Base-by-base conservation (phyloP, 495 filamentous ascomycete genomes). In the Cairneyella variabilis region DNA sequence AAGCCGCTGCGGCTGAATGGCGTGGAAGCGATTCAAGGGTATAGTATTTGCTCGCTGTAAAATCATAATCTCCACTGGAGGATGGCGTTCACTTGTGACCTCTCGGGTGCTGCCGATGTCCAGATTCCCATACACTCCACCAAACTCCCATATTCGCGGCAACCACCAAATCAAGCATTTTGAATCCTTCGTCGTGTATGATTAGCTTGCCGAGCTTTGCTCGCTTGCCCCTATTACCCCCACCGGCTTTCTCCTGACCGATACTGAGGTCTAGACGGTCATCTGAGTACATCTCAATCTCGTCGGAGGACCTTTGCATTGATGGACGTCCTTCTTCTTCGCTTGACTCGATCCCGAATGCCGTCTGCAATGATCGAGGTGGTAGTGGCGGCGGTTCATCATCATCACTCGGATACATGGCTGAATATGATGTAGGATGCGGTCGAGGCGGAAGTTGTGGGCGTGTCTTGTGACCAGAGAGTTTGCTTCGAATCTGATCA, bases 171-270 rank as follows among this genome's bases (percentile, higher is more conserved):
- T 98, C 93, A 59, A 96, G 63, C 93, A 98, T 97, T 70, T 95
- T 95, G 50, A 96, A 71, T 0, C 93, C 93, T 59, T 95, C 92
- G 57, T 92, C 84, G 57, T 91, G 84, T 21, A 97, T 79, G 28
- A 98, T 87, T 50, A 97, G 65, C 69, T 97, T 98, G 1, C 92
- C 92, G 62, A 98, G 73, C 69, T 97, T 97, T 0, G 88, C 92
- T 56, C 89, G 82, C 63, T 86, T 91, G 1, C 90, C 90, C 39
- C 83, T 76, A 61, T 88, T 84, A 0, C 90, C 90, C 18, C 91
- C 91, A 0, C 90, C 90, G 0, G 90, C 77, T 43, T 71, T 75
- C 67, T 96, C 91, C 53, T 79, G 77, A 0, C 89, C 91, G 2
- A 95, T 73, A 10, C 79, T 84, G 2, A 95, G 62, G 61, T 91